Evolutionary conservation across 805 yeast species (phyloP).

Genomic region (Sugiyamaella marilandica): DNA sequence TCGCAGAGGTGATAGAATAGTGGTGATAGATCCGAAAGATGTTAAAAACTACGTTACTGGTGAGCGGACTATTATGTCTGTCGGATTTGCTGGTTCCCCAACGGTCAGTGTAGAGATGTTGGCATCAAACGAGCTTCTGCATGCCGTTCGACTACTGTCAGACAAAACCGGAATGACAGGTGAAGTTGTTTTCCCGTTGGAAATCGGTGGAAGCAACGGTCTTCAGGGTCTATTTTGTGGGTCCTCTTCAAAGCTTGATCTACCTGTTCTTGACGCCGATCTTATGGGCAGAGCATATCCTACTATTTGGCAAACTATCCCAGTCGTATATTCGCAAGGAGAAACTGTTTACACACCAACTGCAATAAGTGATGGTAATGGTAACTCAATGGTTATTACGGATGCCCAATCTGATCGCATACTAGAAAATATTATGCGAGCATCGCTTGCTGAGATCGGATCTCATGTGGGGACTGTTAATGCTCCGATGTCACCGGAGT

Average conservation of each 20-base stretch:
- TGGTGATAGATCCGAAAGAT: conserved; percentile 36
- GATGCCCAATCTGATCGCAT: conserved; percentile 35
- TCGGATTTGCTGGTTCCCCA: conserved; percentile 43
- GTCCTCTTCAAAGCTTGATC: conserved; percentile 9
- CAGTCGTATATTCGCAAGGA: conserved; percentile 18
- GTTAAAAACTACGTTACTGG: conserved; percentile 21
- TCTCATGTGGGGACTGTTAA: conserved; percentile 37
- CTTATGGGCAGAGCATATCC: conserved; percentile 49
- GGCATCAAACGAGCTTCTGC: conserved; percentile 35
- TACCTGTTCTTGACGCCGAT: conserved; percentile 34
- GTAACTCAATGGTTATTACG: conserved; percentile 38
- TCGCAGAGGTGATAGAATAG: conserved; percentile 33
- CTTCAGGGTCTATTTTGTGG: conserved; percentile 19
- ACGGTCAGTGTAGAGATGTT: conserved; percentile 40
- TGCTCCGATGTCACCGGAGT: conserved; percentile 32
- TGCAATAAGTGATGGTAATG: conserved; percentile 37
- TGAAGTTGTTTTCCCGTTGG: conserved; percentile 14
- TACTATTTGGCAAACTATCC: conserved; percentile 39
- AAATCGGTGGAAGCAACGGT: conserved; percentile 30
- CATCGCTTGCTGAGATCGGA: conserved; percentile 41
- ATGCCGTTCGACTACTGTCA: conserved; percentile 25
- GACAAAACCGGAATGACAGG: neutral
- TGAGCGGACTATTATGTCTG: conserved; percentile 28
- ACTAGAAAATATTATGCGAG: conserved; percentile 39
- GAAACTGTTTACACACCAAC: conserved; percentile 9